Conservation (phyloP, 2,329 filamentous ascomycete genomes). For the Neophaeococcomyces aloes region DNA sequence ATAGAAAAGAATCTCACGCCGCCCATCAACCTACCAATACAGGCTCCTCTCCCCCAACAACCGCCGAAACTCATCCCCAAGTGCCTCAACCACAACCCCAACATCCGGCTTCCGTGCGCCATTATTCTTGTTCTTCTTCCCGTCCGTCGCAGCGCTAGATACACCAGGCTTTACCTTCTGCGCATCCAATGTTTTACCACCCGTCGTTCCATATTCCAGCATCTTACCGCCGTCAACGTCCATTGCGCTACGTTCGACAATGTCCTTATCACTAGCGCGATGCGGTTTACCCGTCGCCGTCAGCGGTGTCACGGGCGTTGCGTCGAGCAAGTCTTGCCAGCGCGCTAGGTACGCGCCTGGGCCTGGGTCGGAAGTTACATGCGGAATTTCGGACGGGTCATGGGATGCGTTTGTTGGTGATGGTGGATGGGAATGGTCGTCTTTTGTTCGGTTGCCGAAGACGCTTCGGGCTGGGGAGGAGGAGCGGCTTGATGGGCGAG, state of each 20-base stretch:
- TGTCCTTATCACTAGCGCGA: slow-evolving; percentile 40
- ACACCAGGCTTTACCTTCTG: slow-evolving; percentile 11
- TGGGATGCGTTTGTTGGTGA: slow-evolving; percentile 2
- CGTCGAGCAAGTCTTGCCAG: slow-evolving; percentile 62
- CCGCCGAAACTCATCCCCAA: slow-evolving; percentile 33
- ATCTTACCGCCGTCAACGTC: slow-evolving; percentile 28
- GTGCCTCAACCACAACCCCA: slow-evolving; percentile 30
- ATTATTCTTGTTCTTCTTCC: neutral
- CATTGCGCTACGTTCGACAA: slow-evolving; percentile 16
- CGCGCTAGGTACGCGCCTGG: slow-evolving; percentile 62
- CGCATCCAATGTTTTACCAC: slow-evolving; percentile 20
- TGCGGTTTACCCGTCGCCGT: slow-evolving; percentile 44
- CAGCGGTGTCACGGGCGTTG: slow-evolving; percentile 57
- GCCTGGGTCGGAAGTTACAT: slow-evolving; percentile 39
- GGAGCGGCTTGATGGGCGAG: slow-evolving; percentile 10
- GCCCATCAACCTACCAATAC: slow-evolving; percentile 16
- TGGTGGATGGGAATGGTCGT: slow-evolving; percentile 4
- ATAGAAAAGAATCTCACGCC: too few species aligned
- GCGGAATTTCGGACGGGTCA: neutral
- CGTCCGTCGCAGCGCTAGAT: neutral
- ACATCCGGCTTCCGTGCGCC: slow-evolving; percentile 32
- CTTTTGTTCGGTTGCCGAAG: neutral
- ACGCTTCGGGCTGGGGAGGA: slow-evolving; percentile 13
- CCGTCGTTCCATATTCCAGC: slow-evolving; percentile 28
- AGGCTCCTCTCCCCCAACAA: slow-evolving; percentile 23